Evolutionary conservation across 306 rosid species (phyloP).

Genomic region (Pyrus communis): DNA sequence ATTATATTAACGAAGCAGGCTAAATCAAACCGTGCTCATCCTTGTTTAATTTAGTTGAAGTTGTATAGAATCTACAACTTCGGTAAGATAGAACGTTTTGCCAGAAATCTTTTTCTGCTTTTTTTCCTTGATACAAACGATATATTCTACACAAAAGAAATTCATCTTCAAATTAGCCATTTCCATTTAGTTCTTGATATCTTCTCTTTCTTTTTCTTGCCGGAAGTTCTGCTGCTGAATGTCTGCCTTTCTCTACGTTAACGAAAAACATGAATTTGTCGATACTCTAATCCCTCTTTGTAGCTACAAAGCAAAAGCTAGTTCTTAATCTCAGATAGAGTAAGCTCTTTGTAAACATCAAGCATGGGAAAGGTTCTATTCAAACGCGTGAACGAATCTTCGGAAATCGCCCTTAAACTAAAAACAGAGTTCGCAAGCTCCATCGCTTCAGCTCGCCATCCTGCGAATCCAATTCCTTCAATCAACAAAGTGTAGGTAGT

Average conservation of each 20-base stretch:
- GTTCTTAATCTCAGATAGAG: constrained; percentile 42
- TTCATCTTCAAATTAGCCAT: neutral
- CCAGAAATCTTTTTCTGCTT: neutral
- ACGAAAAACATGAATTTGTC: neutral
- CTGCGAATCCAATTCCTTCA: constrained; percentile 77
- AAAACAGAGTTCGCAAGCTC: constrained; percentile 57
- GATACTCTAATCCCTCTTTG: neutral
- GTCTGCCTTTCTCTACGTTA: neutral
- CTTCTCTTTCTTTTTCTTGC: neutral
- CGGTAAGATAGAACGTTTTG: constrained; percentile 17
- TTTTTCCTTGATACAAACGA: neutral
- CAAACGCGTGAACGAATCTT: constrained; percentile 50
- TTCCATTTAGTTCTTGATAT: neutral
- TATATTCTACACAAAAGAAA: neutral
- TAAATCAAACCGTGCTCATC: too few relatives aligned
- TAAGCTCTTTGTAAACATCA: constrained; percentile 56
- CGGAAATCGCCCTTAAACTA: constrained; percentile 42
- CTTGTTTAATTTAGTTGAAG: neutral
- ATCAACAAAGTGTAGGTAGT: constrained; percentile 55
- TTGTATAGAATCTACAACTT: constrained; percentile 17
- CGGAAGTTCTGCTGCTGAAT: neutral
- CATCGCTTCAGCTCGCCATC: constrained; percentile 67
- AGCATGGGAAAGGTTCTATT: constrained; percentile 54
- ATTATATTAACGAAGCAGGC: too few relatives aligned
- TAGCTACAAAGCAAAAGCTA: constrained; percentile 6